phyloP scores from a whole-genome alignment of 805 yeast species.

The Pichia deserticola region DNA sequence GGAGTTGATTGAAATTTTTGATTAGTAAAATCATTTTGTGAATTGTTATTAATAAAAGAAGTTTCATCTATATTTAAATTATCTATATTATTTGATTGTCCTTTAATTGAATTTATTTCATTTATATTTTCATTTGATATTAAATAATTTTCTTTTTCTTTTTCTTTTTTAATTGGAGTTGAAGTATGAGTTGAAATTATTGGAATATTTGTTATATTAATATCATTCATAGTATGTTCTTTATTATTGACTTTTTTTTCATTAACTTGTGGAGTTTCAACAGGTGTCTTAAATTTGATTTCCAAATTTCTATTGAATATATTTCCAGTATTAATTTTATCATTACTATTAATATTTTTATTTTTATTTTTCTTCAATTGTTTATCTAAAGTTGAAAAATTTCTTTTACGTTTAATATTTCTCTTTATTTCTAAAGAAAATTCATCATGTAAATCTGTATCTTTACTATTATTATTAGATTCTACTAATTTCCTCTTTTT shows the following conservation, averaged over 20 bases:
- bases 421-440: constrained; percentile 18
- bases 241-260: no score
- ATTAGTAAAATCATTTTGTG: not conserved
- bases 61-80: not conserved
- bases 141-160: no score
- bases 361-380: not conserved
- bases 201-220: no score
- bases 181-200: no score
- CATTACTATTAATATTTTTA: not conserved
- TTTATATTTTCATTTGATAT: not conserved
- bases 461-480: not conserved
- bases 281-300: constrained; percentile 7
- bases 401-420: constrained; percentile 17
- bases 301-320: constrained; percentile 5
- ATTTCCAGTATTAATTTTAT: not conserved
- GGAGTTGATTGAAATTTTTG: not conserved
- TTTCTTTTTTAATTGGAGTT: no score
- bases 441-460: constrained; percentile 10
- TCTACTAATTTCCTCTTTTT: not conserved
- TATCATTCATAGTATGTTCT: not conserved
- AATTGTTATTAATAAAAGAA: not conserved
- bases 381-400: constrained; percentile 13
- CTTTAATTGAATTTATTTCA: not conserved
- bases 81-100: not conserved
- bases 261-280: not conserved